A percentile compares a stretch with the other conserved stretches of the same genome.
Evolutionary conservation across 768 basidiomycete genomes (phyloP).

Genomic region (Amanita rubescens): DNA sequence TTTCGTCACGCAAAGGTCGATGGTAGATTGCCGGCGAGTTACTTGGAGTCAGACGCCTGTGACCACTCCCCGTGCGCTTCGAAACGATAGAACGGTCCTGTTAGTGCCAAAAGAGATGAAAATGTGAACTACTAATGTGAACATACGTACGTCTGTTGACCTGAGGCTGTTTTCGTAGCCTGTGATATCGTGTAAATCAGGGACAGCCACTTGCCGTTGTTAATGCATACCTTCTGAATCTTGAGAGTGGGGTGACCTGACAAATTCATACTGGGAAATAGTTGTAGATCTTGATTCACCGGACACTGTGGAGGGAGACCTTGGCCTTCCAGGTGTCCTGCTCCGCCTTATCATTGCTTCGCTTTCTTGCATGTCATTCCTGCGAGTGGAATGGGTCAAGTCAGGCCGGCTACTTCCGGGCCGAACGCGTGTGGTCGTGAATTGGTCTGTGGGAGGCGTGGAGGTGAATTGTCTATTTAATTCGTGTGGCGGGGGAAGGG

Average conservation of each 20-base stretch:
- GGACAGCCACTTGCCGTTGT: constrained; percentile 26
- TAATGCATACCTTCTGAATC: constrained; percentile 19
- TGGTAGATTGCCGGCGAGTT: not conserved
- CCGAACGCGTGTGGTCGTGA: too few relatives aligned
- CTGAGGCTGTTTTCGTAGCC: not conserved
- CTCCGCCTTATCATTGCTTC: not conserved
- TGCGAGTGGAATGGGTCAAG: not conserved
- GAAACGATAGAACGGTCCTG: not conserved
- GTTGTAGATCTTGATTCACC: constrained; percentile 26
- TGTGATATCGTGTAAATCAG: constrained; percentile 13
- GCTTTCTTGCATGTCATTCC: not conserved
- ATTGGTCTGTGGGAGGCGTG: not conserved
- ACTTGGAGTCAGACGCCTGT: not conserved
- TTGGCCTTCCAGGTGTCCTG: not conserved
- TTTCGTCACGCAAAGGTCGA: constrained; percentile 2
- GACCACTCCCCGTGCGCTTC: not conserved
- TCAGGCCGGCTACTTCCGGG: not conserved
- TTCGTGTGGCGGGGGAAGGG: constrained; percentile 46
- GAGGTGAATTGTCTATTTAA: constrained; percentile 22
- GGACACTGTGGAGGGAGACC: constrained; percentile 14
- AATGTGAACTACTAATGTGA: not conserved
- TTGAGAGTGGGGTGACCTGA: constrained; percentile 21
- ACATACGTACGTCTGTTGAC: not conserved
- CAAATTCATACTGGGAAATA: constrained; percentile 31
- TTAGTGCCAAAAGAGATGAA: not conserved